phyloP scores from a whole-genome alignment of 257 asterid genomes.

The Henckelia pumila region DNA sequence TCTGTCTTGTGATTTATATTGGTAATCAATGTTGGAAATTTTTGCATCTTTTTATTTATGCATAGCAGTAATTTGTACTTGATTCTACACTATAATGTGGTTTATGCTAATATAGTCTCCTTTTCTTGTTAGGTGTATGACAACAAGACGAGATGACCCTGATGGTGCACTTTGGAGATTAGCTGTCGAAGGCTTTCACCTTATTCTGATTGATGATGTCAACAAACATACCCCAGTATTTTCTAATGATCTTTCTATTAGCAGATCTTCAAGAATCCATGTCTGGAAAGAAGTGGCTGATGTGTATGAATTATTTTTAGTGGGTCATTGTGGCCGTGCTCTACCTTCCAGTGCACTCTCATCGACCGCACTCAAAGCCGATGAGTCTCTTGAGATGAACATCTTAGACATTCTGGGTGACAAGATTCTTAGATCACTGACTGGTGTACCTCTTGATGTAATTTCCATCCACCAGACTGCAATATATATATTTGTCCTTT shows the following conservation, averaged over 20 bases:
- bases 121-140: constrained; percentile 71
- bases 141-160: constrained; percentile 93
- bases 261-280: constrained; percentile 63
- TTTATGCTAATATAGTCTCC: constrained; percentile 1
- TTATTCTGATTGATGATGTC: constrained; percentile 60
- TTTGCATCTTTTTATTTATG: not conserved
- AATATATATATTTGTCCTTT: constrained; percentile 18
- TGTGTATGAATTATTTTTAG: constrained; percentile 81
- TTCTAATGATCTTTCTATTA: constrained; percentile 34
- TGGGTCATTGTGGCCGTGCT: constrained; percentile 96
- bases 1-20: no score
- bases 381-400: constrained; percentile 81
- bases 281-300: constrained; percentile 96
- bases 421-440: constrained; percentile 64
- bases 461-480: constrained; percentile 28
- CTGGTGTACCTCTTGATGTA: constrained; percentile 80
- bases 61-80: not conserved
- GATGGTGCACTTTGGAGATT: constrained; percentile 91
- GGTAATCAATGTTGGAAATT: no score
- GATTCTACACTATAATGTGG: constrained; percentile 14
- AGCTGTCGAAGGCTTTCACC: constrained; percentile 86
- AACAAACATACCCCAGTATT: constrained; percentile 36
- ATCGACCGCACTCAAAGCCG: constrained; percentile 53
- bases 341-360: constrained; percentile 68
- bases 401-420: constrained; percentile 79